Evolutionary conservation across 371 early-diverging fungal genomes (phyloP).

Genomic region (Parasitella parasitica): DNA sequence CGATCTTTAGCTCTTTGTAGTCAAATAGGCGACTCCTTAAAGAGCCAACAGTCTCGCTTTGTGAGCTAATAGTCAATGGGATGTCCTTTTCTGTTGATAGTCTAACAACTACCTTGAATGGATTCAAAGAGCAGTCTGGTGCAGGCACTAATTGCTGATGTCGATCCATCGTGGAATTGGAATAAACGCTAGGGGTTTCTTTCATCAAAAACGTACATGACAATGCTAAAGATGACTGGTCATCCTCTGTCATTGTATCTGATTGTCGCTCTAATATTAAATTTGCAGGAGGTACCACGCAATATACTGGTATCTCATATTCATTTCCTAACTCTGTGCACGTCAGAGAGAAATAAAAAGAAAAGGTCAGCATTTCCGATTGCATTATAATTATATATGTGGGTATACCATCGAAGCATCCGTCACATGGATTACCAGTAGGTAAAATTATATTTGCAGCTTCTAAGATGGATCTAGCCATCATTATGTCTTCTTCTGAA

Average conservation of each 20-base stretch:
- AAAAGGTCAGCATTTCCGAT: not conserved
- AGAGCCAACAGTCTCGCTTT: slow-evolving; percentile 31
- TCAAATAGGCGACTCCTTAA: slow-evolving; percentile 30
- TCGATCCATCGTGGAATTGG: not conserved
- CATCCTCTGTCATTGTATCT: not conserved
- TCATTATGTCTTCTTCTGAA: slow-evolving; percentile 40
- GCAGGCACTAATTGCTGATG: not conserved
- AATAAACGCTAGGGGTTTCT: not conserved
- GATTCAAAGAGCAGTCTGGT: slow-evolving; percentile 5
- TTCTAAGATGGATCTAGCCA: slow-evolving; percentile 66
- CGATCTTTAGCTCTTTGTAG: slow-evolving; percentile 11
- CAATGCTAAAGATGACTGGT: not conserved
- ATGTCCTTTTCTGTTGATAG: slow-evolving; percentile 38
- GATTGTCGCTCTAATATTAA: slow-evolving; percentile 23
- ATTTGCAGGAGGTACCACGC: slow-evolving; percentile 63
- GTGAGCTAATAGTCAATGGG: slow-evolving; percentile 19
- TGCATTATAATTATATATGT: not conserved
- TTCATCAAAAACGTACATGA: not conserved
- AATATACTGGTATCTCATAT: slow-evolving; percentile 67
- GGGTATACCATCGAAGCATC: slow-evolving; percentile 74
- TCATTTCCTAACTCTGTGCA: slow-evolving; percentile 60
- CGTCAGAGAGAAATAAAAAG: not conserved
- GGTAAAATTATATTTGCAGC: slow-evolving; percentile 68
- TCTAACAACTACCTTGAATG: slow-evolving; percentile 30
- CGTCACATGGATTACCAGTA: slow-evolving; percentile 66